Evolutionary conservation across 306 rosid species (phyloP).

Genomic region (Lupinus albus): DNA sequence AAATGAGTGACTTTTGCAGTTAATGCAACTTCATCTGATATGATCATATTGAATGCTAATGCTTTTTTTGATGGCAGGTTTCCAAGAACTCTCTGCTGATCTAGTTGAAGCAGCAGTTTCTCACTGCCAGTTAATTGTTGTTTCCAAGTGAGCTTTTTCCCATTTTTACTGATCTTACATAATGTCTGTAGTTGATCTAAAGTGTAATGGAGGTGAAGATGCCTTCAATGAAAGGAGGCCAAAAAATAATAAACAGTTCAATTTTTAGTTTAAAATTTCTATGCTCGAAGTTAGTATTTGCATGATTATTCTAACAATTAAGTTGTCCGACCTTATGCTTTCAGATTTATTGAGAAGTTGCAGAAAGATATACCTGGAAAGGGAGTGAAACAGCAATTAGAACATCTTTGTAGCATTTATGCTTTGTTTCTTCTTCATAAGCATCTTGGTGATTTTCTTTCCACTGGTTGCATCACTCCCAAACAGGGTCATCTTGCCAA

Average conservation of each 20-base stretch:
- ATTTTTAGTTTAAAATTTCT: conserved; percentile 17
- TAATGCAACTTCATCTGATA: conserved; percentile 18
- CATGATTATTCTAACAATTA: conserved; percentile 19
- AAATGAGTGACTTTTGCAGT: neutral
- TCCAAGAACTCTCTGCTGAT: conserved; percentile 69
- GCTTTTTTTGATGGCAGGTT: conserved; percentile 55
- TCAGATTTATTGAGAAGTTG: conserved; percentile 89
- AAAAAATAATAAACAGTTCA: conserved; percentile 5
- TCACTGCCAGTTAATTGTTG: conserved; percentile 88
- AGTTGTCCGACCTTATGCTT: conserved; percentile 26
- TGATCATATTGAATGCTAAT: conserved; percentile 22
- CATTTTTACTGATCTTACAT: conserved; percentile 11
- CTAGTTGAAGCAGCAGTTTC: conserved; percentile 83
- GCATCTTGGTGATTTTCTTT: conserved; percentile 83
- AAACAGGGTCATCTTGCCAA: conserved; percentile 81
- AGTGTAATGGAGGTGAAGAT: conserved; percentile 8
- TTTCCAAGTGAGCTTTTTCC: conserved; percentile 77
- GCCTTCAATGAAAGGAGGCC: conserved; percentile 9
- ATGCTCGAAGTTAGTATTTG: conserved; percentile 14
- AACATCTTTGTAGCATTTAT: conserved; percentile 74
- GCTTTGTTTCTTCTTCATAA: conserved; percentile 75
- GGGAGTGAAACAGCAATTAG: conserved; percentile 83
- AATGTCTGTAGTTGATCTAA: conserved; percentile 17
- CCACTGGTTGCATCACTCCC: conserved; percentile 79
- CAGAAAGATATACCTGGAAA: conserved; percentile 84